Conservation (phyloP, 2,329 filamentous ascomycete genomes). For the Paecilomyces sp. region DNA sequence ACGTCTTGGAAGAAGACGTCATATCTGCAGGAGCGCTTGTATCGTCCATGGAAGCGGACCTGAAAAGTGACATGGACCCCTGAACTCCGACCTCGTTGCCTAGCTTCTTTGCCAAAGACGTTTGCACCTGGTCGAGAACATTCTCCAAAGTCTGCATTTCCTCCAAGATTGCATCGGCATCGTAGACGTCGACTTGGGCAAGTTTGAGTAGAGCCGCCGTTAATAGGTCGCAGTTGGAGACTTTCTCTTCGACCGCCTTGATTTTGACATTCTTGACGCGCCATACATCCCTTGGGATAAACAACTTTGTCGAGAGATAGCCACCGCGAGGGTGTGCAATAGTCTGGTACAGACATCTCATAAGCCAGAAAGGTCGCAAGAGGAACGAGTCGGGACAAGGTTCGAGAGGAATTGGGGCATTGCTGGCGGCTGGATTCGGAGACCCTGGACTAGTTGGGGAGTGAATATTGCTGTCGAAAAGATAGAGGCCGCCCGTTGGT, state of each 20-base stretch:
- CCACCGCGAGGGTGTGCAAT: conserved; percentile 85
- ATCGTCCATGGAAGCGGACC: conserved; percentile 49
- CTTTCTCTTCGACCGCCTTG: conserved; percentile 86
- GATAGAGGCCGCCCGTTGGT: conserved; percentile 61
- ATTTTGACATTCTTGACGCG: conserved; percentile 88
- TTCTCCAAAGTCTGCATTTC: conserved; percentile 88
- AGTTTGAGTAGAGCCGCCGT: conserved; percentile 84
- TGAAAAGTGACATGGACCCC: conserved; percentile 66
- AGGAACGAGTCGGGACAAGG: conserved; percentile 84
- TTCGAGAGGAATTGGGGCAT: conserved; percentile 73
- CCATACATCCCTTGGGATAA: conserved; percentile 90
- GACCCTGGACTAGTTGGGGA: conserved; percentile 56
- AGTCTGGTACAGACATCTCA: conserved; percentile 89
- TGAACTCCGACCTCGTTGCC: conserved; percentile 90
- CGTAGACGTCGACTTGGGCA: conserved; percentile 73
- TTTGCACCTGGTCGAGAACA: conserved; percentile 79
- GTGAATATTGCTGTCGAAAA: conserved; percentile 81
- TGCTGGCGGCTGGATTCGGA: conserved; percentile 54
- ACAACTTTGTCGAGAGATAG: conserved; percentile 84
- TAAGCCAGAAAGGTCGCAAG: conserved; percentile 94
- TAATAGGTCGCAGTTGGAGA: conserved; percentile 81
- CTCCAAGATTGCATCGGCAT: conserved; percentile 85
- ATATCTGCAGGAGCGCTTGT: conserved; percentile 27
- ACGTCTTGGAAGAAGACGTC: conserved; percentile 39
- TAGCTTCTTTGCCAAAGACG: conserved; percentile 68